These are phyloP conservation scores for Trichoderma atrobrunneum DNA, from an alignment of 2,329 filamentous ascomycete genomes.

Conservation along the genomic window DNA sequence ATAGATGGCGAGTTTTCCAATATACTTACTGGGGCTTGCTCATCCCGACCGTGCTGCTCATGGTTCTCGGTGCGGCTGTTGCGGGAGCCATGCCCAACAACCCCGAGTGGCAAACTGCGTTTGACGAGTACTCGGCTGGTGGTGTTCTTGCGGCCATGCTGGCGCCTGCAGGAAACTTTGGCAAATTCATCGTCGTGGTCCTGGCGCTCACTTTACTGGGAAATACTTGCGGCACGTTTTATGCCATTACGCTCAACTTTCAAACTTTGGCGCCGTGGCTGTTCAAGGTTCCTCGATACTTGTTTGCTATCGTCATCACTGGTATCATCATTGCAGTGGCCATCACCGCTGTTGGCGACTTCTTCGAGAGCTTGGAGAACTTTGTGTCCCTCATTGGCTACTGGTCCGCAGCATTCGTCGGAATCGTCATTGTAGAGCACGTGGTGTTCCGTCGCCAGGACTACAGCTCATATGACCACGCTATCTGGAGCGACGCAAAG, in stretches of 20 bases:
- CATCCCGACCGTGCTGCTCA: conserved; percentile 55
- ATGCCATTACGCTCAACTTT: conserved; percentile 63
- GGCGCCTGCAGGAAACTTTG: conserved; percentile 55
- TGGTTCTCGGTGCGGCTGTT: conserved; percentile 64
- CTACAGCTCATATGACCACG: conserved; percentile 45
- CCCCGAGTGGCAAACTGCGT: conserved; percentile 52
- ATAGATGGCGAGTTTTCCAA: conserved; percentile 45
- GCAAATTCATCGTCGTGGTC: conserved; percentile 59
- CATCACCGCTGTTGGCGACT: conserved; percentile 53
- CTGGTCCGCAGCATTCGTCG: conserved; percentile 55
- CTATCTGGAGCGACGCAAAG: conserved; percentile 46
- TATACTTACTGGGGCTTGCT: conserved; percentile 58
- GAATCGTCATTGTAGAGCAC: conserved; percentile 48
- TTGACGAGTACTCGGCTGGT: conserved; percentile 52
- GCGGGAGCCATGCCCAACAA: conserved; percentile 56
- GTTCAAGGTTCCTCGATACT: conserved; percentile 52
- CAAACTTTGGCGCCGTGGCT: conserved; percentile 59
- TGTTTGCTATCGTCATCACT: conserved; percentile 57
- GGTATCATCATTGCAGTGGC: conserved; percentile 59
- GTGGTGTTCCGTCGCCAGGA: conserved; percentile 46
- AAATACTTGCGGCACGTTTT: conserved; percentile 58
- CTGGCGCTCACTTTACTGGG: conserved; percentile 57
- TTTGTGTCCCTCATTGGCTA: conserved; percentile 57
- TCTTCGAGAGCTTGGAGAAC: conserved; percentile 57
- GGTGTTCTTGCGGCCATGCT: conserved; percentile 61